Base-by-base conservation (phyloP, 257 asterid genomes). In the Nicotiana undulata region DNA sequence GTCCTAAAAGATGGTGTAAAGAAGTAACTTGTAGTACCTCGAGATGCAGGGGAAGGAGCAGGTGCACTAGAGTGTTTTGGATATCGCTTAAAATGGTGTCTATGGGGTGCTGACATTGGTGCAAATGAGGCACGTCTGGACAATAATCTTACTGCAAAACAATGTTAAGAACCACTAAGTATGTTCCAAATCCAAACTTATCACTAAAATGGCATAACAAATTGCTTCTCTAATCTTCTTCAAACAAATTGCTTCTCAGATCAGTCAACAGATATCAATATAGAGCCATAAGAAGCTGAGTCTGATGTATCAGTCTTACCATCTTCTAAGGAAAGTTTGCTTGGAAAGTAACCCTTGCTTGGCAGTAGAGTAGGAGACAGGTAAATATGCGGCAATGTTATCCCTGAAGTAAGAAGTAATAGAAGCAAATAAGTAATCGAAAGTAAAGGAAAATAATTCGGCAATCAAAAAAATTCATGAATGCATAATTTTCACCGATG, bases 301-400 rank as follows among this genome's bases (percentile, higher is more conserved):
- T 24, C 10, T 67, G 77, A 86, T 44, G 37, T 53, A 11, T 24
- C 64, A 59, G 65, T 29, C 31, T 80, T 90, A 91, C 97, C 97
- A 85, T 91, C 89, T 79, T 88, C 85, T 22, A 66, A 76, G 79
- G 88, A 82, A 61, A 80, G 61, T 81, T 81, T 85, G 82, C 87
- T 84, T 16, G 86, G 80, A 80, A 86, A 80, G 61, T 87, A 87
- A 28, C 85, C 86, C 80, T 86, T 84, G 59, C 83, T 83, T 75
- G 88, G 93, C 82, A 82, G 80, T 64, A 86, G 86, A 72, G 93
- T 85, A 53, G 97, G 93, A 81, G 94, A 87, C 83, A 92, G 80
- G 86, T 83, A 88, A 81, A 89, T 87, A 72, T 85, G 89, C 24
- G 82, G 89, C 29, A 87, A 84, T 56, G 86, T 82, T 83, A 87